A percentile compares a stretch with the other conserved stretches of the same genome.
These are phyloP conservation scores for Barnettozyma hawaiiensis DNA, from an alignment of 1,139 yeast species.

Conservation along the genomic window DNA sequence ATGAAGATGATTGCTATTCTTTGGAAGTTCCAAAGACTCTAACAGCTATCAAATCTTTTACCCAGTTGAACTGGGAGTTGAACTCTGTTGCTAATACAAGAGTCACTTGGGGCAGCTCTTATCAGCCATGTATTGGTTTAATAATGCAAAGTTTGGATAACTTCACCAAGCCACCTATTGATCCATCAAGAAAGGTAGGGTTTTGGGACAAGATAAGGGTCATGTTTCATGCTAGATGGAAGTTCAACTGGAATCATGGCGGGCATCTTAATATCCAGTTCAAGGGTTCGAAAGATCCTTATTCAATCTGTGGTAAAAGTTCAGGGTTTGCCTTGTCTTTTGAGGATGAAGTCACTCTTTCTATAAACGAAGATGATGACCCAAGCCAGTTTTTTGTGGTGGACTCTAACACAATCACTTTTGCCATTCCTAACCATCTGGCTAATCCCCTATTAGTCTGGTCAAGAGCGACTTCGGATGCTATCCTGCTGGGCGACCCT, in stretches of 20 bases:
- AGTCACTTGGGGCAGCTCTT: conserved; percentile 82
- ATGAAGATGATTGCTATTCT: conserved; percentile 45
- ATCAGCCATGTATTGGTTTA: conserved; percentile 80
- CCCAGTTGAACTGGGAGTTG: conserved; percentile 53
- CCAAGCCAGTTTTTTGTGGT: conserved; percentile 60
- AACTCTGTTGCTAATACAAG: conserved; percentile 56
- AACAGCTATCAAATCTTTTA: conserved; percentile 67
- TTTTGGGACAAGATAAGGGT: conserved; percentile 71
- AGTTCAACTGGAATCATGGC: conserved; percentile 43
- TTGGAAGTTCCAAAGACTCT: conserved; percentile 71
- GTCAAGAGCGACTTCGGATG: conserved; percentile 45
- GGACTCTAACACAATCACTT: conserved; percentile 58
- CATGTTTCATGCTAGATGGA: conserved; percentile 50
- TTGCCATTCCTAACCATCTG: conserved; percentile 66
- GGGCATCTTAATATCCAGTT: conserved; percentile 55
- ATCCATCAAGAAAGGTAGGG: conserved; percentile 80
- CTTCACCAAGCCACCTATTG: conserved; percentile 77
- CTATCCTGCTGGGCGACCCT: conserved; percentile 41
- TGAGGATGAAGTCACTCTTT: conserved; percentile 56
- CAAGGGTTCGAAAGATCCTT: conserved; percentile 70
- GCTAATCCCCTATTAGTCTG: conserved; percentile 55
- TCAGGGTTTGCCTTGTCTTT: conserved; percentile 83
- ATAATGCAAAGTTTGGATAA: conserved; percentile 75
- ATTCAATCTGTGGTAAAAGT: conserved; percentile 56
- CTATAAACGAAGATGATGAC: conserved; percentile 56